phyloP scores from a whole-genome alignment of 345 rosid species.

The Tarenaya hassleriana region DNA sequence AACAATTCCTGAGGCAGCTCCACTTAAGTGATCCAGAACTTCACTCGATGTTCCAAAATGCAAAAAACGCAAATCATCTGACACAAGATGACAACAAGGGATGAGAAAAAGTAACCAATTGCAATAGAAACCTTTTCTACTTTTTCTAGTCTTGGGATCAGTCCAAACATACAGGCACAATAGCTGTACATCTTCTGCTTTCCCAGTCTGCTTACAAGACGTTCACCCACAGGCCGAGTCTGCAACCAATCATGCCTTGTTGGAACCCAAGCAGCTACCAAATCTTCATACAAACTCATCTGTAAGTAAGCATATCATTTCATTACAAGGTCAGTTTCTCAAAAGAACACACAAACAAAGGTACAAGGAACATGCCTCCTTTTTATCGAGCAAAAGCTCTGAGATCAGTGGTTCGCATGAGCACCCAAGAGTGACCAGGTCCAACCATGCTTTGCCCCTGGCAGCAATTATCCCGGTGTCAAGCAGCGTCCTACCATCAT shows the following conservation, averaged over 20 bases:
- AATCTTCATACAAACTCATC: slow-evolving; percentile 98
- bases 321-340: neutral
- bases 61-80: slow-evolving; percentile 80
- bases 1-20: slow-evolving; percentile 65
- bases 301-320: slow-evolving; percentile 26
- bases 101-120: slow-evolving; percentile 15
- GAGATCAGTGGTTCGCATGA: slow-evolving; percentile 66
- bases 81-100: slow-evolving; percentile 23
- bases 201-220: slow-evolving; percentile 66
- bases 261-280: slow-evolving; percentile 98
- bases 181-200: slow-evolving; percentile 70
- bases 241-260: slow-evolving; percentile 81
- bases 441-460: slow-evolving; percentile 87
- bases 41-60: slow-evolving; percentile 99
- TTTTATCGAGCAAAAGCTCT: slow-evolving; percentile 55
- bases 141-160: neutral
- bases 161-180: slow-evolving; percentile 62
- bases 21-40: slow-evolving; percentile 86
- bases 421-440: slow-evolving; percentile 68
- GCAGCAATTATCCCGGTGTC: slow-evolving; percentile 93
- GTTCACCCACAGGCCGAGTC: slow-evolving; percentile 61
- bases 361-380: slow-evolving; percentile 52
- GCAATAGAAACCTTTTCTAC: slow-evolving; percentile 1
- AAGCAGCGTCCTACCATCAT: slow-evolving; percentile 86
- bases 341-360: neutral